A percentile compares a stretch with the other conserved stretches of the same genome.
These are phyloP conservation scores for Cicer bijugum DNA, from an alignment of 306 rosid species.

Conservation along the genomic window DNA sequence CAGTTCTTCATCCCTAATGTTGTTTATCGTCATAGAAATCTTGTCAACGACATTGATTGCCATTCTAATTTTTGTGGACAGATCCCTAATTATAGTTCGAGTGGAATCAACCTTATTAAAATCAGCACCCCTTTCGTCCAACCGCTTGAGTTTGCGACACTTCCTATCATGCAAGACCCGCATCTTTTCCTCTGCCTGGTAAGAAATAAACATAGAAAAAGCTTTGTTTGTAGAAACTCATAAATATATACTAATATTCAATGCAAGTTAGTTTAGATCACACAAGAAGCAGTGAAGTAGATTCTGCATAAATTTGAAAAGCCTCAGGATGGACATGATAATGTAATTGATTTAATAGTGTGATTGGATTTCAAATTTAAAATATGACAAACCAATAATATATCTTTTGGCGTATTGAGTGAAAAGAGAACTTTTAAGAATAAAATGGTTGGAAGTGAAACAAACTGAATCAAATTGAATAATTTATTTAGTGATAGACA, in stretches of 20 bases:
- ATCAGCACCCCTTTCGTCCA: slow-evolving; percentile 90
- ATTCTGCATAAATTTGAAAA: neutral
- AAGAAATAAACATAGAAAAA: slow-evolving; percentile 42
- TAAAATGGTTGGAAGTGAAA: slow-evolving; percentile 19
- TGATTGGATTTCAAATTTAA: neutral
- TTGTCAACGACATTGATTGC: slow-evolving; percentile 94
- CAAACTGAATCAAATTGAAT: neutral
- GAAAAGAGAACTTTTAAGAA: neutral
- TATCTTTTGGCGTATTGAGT: neutral
- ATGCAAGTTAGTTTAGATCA: neutral
- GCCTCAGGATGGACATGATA: neutral
- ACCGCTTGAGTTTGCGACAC: slow-evolving; percentile 71
- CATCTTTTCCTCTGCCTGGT: slow-evolving; percentile 97
- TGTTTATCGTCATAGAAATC: slow-evolving; percentile 85
- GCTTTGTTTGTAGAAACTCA: slow-evolving; percentile 1
- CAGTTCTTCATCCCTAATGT: slow-evolving; percentile 91
- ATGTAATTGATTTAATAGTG: neutral
- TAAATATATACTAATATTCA: neutral
- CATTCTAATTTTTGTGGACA: slow-evolving; percentile 88
- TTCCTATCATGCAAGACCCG: slow-evolving; percentile 80
- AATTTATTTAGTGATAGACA: slow-evolving; percentile 7
- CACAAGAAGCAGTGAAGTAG: neutral
- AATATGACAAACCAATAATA: neutral
- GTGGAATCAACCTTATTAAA: slow-evolving; percentile 73
- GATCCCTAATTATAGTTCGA: slow-evolving; percentile 61